phyloP scores from a whole-genome alignment of 2,329 filamentous ascomycete species.

The Monilinia aucupariae region DNA sequence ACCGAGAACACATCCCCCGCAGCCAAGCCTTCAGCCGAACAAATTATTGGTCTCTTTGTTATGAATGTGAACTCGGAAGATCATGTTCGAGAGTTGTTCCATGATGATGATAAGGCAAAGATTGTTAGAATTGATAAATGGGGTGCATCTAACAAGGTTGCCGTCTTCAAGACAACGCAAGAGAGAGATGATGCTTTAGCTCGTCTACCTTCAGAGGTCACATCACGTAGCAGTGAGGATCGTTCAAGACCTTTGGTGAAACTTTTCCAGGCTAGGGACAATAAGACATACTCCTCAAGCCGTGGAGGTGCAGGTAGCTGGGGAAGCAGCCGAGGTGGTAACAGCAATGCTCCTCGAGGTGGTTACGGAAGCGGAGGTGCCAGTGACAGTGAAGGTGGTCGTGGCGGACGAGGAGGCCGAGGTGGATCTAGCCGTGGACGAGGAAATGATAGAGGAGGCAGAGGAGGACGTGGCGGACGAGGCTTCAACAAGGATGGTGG shows the following conservation, averaged over 20 bases:
- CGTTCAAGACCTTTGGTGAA: constrained; percentile 76
- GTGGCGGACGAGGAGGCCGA: constrained; percentile 51
- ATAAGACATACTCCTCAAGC: constrained; percentile 46
- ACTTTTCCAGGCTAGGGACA: constrained; percentile 68
- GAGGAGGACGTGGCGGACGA: constrained; percentile 51
- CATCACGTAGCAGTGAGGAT: constrained; percentile 63
- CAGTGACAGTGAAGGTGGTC: constrained; percentile 62
- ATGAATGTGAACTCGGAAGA: constrained; percentile 80
- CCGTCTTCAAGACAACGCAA: constrained; percentile 73
- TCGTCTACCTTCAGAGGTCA: constrained; percentile 68
- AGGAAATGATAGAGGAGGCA: constrained; percentile 50
- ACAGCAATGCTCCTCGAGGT: constrained; percentile 49
- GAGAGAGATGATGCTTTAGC: constrained; percentile 76
- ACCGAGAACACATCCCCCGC: constrained; percentile 51
- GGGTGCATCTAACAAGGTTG: constrained; percentile 75
- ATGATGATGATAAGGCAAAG: constrained; percentile 76
- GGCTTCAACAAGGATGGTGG: constrained; percentile 52
- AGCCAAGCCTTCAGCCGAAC: constrained; percentile 56
- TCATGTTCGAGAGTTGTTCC: constrained; percentile 74
- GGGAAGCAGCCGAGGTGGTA: constrained; percentile 61
- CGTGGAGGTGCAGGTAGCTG: constrained; percentile 63
- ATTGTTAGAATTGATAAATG: constrained; percentile 75
- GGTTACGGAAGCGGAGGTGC: constrained; percentile 84
- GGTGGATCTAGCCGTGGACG: constrained; percentile 51
- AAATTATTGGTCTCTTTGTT: constrained; percentile 81